A percentile compares a stretch with the other conserved stretches of the same genome.
Conservation (phyloP, 352 stramenopile species). For the Phytophthora melonis region DNA sequence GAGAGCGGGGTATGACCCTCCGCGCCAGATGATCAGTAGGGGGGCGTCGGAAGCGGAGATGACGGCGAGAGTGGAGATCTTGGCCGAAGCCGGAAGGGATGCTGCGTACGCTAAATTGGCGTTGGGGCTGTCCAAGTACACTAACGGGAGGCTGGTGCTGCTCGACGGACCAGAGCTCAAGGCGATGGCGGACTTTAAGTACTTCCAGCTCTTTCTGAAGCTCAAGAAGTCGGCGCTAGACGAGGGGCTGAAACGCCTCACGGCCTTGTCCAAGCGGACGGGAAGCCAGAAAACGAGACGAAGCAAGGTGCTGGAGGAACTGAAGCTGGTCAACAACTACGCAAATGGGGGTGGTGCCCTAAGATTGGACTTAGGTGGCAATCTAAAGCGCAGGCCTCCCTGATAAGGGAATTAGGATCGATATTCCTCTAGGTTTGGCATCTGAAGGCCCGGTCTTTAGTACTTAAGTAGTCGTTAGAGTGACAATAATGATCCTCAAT, state of each 20-base stretch:
- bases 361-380: no score
- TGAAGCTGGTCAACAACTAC: not conserved
- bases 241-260: not conserved
- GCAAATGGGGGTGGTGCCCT: no score
- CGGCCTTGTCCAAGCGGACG: no score
- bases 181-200: not conserved
- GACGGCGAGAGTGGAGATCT: not conserved
- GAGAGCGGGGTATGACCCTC: not conserved
- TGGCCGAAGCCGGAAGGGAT: not conserved
- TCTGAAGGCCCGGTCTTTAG: no score
- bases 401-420: no score
- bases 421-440: no score
- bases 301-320: not conserved
- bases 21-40: not conserved
- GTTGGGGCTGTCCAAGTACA: not conserved
- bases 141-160: not conserved
- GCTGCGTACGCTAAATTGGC: not conserved
- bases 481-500: no score
- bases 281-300: not conserved
- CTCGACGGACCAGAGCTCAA: not conserved
- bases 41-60: not conserved
- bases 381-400: no score
- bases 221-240: not conserved
- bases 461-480: no score
- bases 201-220: not conserved